These are phyloP conservation scores for Fusarium neocosmosporiellum DNA, from an alignment of 2,329 filamentous ascomycete species.

Conservation along the genomic window DNA sequence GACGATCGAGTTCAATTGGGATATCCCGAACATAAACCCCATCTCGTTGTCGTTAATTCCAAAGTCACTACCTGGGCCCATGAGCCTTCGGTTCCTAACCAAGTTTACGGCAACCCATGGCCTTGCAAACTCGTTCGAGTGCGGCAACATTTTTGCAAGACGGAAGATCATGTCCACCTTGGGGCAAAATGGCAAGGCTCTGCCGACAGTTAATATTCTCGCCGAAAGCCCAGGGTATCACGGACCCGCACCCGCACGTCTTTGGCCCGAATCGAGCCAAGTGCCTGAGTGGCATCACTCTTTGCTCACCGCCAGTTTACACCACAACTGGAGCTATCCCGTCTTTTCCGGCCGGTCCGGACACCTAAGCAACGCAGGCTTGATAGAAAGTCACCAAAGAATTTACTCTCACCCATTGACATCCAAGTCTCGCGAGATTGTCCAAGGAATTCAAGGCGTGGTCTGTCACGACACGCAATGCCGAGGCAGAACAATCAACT, in stretches of 20 bases:
- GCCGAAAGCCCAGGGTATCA: neutral
- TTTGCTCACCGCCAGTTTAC: neutral
- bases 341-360: neutral
- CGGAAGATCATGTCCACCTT: neutral
- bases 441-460: neutral
- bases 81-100: conserved; percentile 8
- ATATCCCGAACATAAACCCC: neutral
- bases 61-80: neutral
- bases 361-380: neutral
- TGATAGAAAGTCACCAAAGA: neutral
- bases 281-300: neutral
- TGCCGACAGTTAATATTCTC: neutral
- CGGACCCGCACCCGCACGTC: neutral
- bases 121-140: conserved; percentile 15
- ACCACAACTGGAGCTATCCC: neutral
- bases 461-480: neutral
- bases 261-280: neutral
- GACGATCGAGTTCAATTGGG: neutral
- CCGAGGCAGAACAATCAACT: neutral
- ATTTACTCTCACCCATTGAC: neutral
- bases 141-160: neutral
- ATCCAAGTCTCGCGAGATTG: conserved; percentile 1
- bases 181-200: neutral
- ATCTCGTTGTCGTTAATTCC: neutral
- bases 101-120: conserved; percentile 13